Conservation (phyloP, 208 protist species). For the Leishmania amazonensis region DNA sequence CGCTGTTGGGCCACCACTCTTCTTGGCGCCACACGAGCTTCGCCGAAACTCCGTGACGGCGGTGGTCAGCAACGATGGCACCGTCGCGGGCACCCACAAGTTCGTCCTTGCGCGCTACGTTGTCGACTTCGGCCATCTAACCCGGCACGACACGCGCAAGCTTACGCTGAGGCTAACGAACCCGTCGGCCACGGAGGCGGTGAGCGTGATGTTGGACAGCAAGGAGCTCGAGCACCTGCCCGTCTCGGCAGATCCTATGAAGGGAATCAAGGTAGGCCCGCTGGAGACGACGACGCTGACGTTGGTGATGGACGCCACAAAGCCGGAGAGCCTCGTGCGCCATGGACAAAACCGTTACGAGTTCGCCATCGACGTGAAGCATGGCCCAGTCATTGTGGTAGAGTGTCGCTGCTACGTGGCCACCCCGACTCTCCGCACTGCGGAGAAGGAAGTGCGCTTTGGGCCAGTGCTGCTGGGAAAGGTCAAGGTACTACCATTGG, state of each 20-base stretch:
- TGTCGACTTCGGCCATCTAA: conserved; percentile 95
- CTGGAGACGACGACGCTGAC: conserved; percentile 51
- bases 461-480: conserved; percentile 86
- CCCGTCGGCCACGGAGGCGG: conserved; percentile 53
- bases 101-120: conserved; percentile 87
- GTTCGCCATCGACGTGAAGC: conserved; percentile 84
- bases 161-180: conserved; percentile 86
- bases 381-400: conserved; percentile 85
- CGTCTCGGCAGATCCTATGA: conserved; percentile 76
- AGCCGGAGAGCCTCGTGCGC: conserved; percentile 34
- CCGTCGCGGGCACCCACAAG: conserved; percentile 32
- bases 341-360: conserved; percentile 72
- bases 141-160: conserved; percentile 81
- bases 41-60: conserved; percentile 59
- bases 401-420: conserved; percentile 91
- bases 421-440: conserved; percentile 82
- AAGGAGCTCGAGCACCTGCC: conserved; percentile 62
- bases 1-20: conserved; percentile 2
- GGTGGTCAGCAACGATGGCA: conserved; percentile 12
- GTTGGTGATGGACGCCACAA: conserved; percentile 55
- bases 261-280: conserved; percentile 67
- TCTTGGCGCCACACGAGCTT: conserved; percentile 36
- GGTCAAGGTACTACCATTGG: conserved; percentile 78
- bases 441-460: conserved; percentile 82
- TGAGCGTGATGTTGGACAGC: conserved; percentile 83